A percentile compares a stretch with the other conserved stretches of the same genome.
Evolutionary conservation across 1,284 basidiomycete species (phyloP).

Genomic region (Apiotrichum mycotoxinovorans): DNA sequence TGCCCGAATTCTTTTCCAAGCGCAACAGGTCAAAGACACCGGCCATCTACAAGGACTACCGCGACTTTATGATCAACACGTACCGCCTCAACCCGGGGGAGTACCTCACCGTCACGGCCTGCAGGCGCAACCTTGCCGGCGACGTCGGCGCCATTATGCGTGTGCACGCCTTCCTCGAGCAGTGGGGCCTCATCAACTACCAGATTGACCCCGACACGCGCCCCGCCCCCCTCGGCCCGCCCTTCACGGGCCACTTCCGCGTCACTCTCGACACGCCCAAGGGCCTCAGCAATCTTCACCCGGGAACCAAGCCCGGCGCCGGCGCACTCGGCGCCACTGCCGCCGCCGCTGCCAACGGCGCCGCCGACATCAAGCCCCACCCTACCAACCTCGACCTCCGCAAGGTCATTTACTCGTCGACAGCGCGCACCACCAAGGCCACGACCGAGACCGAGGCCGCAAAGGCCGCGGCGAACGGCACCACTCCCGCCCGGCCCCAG

Average conservation of each 20-base stretch:
- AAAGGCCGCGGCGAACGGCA: constrained; percentile 56
- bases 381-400: constrained; percentile 70
- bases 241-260: constrained; percentile 97
- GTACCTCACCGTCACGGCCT: constrained; percentile 97
- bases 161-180: constrained; percentile 96
- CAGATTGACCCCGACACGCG: constrained; percentile 96
- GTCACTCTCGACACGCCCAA: constrained; percentile 95
- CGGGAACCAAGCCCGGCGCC: constrained; percentile 63
- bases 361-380: constrained; percentile 61
- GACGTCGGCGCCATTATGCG: constrained; percentile 99
- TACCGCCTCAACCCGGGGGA: constrained; percentile 91
- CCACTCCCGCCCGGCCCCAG: constrained; percentile 48
- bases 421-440: constrained; percentile 64
- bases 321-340: constrained; percentile 24
- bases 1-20: constrained; percentile 98
- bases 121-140: constrained; percentile 89
- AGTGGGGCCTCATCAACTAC: constrained; percentile 99
- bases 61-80: constrained; percentile 99
- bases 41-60: constrained; percentile 96
- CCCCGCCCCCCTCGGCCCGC: constrained; percentile 88
- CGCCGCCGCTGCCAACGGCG: constrained; percentile 34
- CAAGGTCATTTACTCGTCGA: constrained; percentile 81
- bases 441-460: constrained; percentile 64
- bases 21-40: constrained; percentile 94
- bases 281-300: constrained; percentile 85